Percentiles rank a stretch among this genome's conserved stretches.
These are phyloP conservation scores for Austroboletus novae-zelandiae DNA, from an alignment of 1,284 basidiomycete species.

Conservation along the genomic window DNA sequence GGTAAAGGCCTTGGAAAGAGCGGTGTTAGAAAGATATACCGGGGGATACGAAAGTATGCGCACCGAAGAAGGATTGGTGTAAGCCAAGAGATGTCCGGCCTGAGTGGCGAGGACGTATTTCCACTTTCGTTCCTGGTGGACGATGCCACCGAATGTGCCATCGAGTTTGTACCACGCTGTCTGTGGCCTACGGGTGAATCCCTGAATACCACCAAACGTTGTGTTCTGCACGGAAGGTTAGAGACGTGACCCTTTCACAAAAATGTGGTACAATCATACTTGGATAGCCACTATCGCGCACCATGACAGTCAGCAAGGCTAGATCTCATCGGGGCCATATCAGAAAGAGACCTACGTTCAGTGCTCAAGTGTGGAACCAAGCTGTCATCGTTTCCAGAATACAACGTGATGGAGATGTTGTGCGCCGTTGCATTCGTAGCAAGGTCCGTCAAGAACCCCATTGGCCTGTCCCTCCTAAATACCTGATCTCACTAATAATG, in stretches of 20 bases:
- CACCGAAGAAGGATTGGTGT: conserved; percentile 51
- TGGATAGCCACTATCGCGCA: conserved; percentile 55
- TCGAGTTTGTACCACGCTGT: conserved; percentile 62
- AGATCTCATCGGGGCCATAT: background rate
- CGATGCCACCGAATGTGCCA: conserved; percentile 59
- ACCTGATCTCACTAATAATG: background rate
- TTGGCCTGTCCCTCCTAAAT: conserved; percentile 44
- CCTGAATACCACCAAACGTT: conserved; percentile 71
- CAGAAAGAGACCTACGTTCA: conserved; percentile 44
- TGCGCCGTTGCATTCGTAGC: conserved; percentile 55
- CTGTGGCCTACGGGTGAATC: conserved; percentile 63
- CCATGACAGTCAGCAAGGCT: background rate
- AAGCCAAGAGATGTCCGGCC: conserved; percentile 57
- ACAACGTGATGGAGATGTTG: conserved; percentile 54
- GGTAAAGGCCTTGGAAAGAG: conserved; percentile 42
- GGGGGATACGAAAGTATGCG: background rate
- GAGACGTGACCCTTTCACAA: background rate
- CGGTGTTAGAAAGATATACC: too few species aligned
- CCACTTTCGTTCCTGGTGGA: conserved; percentile 70
- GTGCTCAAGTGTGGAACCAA: conserved; percentile 61
- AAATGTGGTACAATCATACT: conserved; percentile 29
- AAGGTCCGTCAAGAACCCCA: conserved; percentile 60
- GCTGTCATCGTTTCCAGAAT: conserved; percentile 67
- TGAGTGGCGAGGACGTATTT: conserved; percentile 52
- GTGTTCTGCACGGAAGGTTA: conserved; percentile 48